Evolutionary conservation across 164 flowering plant genomes (phyloP), one percentile per base, ranked within the genome.

Genomic region (Tetrastigma voinierianum): DNA sequence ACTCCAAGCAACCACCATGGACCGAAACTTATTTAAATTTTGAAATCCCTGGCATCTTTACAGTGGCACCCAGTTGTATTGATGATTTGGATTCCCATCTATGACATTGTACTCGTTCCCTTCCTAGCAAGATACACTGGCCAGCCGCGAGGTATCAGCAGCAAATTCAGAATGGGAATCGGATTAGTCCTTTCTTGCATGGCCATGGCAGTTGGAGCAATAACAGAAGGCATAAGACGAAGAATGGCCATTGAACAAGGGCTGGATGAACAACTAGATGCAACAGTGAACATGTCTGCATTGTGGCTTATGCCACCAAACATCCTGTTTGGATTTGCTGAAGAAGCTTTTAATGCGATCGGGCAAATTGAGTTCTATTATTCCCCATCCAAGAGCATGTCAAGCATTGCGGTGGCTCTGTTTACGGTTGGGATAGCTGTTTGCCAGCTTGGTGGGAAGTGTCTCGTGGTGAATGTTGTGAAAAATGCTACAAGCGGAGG

Each of bases 1-100:
- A 0, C 74, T 84, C 40, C 91, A 81, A 67, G 89, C 85, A 2
- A 51, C 8, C 2, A 57, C 81, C 61, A 86, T 90, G 91, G 83
- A 88, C 63, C 76, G 90, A 16, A 83, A 77, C 21, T 4, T 87
- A 1, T 23, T 54, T 81, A 23, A 64, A 59, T 15, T 85, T 87
- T 60, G 64, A 83, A 70, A 77, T 88, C 25, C 90, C 93, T 0
- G 80, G 89, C 76, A 43, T 85, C 91, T 83, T 81, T 20, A 19
- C 61, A 15, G 60, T 73, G 1, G 84, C 87, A 46, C 4, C 46
- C 85, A 0, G 11, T 80, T 1, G 3, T 84, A 4, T 11, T 80
- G 2, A 71, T 72, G 1, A 4, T 82, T 2, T 81, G 87, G 86
- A 45, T 86, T n/a, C 67, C 65, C 16, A 64, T 86, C 19, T 90